These are phyloP conservation scores for Tetrapyrgos nigripes DNA, from an alignment of 1,284 basidiomycete genomes.

Conservation along the genomic window DNA sequence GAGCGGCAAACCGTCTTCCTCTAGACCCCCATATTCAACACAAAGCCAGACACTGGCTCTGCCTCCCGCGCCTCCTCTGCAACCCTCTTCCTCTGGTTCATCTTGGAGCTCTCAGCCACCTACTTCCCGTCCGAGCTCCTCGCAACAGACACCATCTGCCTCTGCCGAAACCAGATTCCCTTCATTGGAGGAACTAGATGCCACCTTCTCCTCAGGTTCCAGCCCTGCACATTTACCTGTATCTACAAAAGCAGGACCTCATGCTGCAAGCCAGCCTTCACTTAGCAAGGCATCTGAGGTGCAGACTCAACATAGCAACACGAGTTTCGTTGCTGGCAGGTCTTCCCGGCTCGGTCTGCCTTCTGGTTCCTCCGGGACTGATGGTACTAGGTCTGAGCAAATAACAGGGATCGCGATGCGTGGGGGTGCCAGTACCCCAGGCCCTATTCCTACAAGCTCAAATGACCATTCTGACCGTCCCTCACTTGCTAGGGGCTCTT, in stretches of 20 bases:
- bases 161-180: constrained; percentile 75
- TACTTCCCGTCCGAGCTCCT: constrained; percentile 30
- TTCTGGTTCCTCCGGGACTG: constrained; percentile 8
- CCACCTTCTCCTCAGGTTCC: constrained; percentile 49
- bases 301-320: background rate
- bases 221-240: constrained; percentile 13
- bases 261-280: constrained; percentile 15
- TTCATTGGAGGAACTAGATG: constrained; percentile 79
- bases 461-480: constrained; percentile 25
- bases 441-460: constrained; percentile 8
- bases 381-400: constrained; percentile 51
- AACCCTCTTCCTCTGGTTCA: constrained; percentile 22
- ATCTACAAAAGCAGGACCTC: constrained; percentile 13
- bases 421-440: constrained; percentile 31
- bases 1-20: constrained; percentile 47
- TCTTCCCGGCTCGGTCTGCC: constrained; percentile 18
- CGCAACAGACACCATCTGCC: constrained; percentile 24
- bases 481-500: constrained; percentile 23
- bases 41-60: constrained; percentile 35
- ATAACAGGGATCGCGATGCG: constrained; percentile 63
- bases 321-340: background rate
- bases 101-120: constrained; percentile 34
- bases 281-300: constrained; percentile 1
- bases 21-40: constrained; percentile 49
- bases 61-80: constrained; percentile 28